phyloP scores from a whole-genome alignment of 2,329 filamentous ascomycete genomes.

The Colletotrichum tanaceti region DNA sequence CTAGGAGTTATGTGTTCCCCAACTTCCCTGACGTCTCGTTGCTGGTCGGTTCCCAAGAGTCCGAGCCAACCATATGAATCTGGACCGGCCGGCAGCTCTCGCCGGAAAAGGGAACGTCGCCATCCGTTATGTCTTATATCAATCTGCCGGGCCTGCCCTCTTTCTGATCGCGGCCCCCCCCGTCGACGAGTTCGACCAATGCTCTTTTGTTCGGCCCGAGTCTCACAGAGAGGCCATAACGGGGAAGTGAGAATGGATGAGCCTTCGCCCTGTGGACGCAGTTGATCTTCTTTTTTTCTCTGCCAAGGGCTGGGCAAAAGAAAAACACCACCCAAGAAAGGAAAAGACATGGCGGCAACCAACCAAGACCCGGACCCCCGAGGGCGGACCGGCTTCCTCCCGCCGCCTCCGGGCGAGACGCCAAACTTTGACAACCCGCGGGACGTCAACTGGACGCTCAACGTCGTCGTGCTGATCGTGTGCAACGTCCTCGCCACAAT shows the following conservation, averaged over 20 bases:
- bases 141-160: not conserved
- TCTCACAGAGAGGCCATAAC: not conserved
- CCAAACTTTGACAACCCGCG: slow-evolving; percentile 41
- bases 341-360: slow-evolving; percentile 6
- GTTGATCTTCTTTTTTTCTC: not conserved
- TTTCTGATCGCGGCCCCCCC: no score
- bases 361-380: slow-evolving; percentile 4
- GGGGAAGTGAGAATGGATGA: not conserved
- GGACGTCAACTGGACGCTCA: slow-evolving; percentile 21
- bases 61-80: not conserved
- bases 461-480: slow-evolving; percentile 31
- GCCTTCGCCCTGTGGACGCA: not conserved
- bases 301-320: slow-evolving; percentile 8
- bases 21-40: not conserved
- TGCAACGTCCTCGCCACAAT: slow-evolving; percentile 33
- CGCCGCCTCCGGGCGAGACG: slow-evolving; percentile 41
- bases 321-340: no score
- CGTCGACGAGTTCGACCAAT: not conserved
- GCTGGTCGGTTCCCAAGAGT: not conserved
- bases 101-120: not conserved
- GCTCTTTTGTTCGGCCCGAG: not conserved
- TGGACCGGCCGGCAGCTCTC: not conserved
- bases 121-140: not conserved
- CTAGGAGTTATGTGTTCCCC: not conserved
- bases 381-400: slow-evolving; percentile 32